phyloP scores from a whole-genome alignment of 148 eudicot species.

The Cornus kousa region DNA sequence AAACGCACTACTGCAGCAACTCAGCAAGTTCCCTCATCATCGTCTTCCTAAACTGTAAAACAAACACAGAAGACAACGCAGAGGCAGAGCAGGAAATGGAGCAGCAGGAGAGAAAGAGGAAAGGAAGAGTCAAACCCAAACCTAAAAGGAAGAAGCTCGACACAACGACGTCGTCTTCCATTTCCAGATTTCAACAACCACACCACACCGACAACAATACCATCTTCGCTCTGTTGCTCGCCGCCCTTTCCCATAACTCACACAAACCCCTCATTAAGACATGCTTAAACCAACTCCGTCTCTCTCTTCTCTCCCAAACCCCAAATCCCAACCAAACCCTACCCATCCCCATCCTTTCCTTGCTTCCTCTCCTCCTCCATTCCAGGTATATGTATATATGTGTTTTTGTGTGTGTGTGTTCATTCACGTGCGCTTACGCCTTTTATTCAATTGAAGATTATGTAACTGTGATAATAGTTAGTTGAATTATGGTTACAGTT shows the following conservation, averaged over 20 bases:
- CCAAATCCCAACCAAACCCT: not conserved
- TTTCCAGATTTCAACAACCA: not conserved
- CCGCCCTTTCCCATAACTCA: conserved; percentile 21
- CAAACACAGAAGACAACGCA: too few species aligned
- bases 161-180: not conserved
- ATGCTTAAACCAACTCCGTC: conserved; percentile 10
- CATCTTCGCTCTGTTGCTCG: conserved; percentile 25
- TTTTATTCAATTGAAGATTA: conserved; percentile 4
- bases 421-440: not conserved
- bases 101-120: not conserved
- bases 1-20: too few species aligned
- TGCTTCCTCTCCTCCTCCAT: not conserved
- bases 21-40: too few species aligned
- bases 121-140: not conserved
- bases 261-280: conserved; percentile 14
- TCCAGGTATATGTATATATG: conserved; percentile 15
- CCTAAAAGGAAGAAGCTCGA: not conserved
- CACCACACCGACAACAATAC: not conserved
- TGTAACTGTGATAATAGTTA: not conserved
- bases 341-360: not conserved
- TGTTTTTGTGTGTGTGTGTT: not conserved
- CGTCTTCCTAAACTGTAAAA: too few species aligned
- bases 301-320: conserved; percentile 9
- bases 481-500: conserved; percentile 19
- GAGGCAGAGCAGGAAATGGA: not conserved